These are phyloP conservation scores for Kodamaea fungicola DNA, from an alignment of 1,139 yeast genomes.

Conservation along the genomic window DNA sequence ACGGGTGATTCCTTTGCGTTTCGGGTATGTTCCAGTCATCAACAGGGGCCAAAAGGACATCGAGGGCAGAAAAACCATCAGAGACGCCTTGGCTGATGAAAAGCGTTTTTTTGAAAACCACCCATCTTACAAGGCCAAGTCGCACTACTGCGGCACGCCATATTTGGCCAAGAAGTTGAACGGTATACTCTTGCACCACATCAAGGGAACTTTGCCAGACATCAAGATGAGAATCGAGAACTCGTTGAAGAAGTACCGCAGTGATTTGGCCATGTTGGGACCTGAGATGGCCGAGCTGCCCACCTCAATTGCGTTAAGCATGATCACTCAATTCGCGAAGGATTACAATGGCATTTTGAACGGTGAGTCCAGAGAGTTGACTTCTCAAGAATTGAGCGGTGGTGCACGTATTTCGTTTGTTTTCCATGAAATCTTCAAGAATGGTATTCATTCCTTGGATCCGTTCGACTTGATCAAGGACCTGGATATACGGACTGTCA, in stretches of 20 bases:
- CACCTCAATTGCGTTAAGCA: conserved; percentile 81
- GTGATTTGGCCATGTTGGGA: conserved; percentile 72
- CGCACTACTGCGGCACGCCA: conserved; percentile 93
- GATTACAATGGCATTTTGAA: conserved; percentile 89
- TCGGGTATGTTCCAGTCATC: conserved; percentile 96
- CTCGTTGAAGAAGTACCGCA: conserved; percentile 76
- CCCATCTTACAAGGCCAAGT: conserved; percentile 77
- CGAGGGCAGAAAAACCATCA: conserved; percentile 78
- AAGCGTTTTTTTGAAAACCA: conserved; percentile 71
- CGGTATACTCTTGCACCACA: conserved; percentile 85
- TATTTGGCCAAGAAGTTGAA: conserved; percentile 91
- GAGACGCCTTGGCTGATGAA: conserved; percentile 85
- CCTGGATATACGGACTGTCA: conserved; percentile 94
- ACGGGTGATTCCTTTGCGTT: conserved; percentile 88
- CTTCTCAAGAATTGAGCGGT: conserved; percentile 83
- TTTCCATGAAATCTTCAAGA: conserved; percentile 92
- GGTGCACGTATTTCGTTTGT: conserved; percentile 98
- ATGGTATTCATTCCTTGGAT: conserved; percentile 88
- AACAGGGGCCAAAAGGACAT: conserved; percentile 98
- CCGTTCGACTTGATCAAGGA: conserved; percentile 98
- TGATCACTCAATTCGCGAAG: conserved; percentile 89
- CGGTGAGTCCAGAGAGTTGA: conserved; percentile 90
- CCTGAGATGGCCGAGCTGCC: conserved; percentile 89
- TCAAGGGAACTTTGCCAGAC: conserved; percentile 90
- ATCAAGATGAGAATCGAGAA: conserved; percentile 87